Evolutionary conservation across 1,284 basidiomycete species (phyloP), one percentile per base, ranked within the genome.

Genomic region (Moesziomyces antarcticus): DNA sequence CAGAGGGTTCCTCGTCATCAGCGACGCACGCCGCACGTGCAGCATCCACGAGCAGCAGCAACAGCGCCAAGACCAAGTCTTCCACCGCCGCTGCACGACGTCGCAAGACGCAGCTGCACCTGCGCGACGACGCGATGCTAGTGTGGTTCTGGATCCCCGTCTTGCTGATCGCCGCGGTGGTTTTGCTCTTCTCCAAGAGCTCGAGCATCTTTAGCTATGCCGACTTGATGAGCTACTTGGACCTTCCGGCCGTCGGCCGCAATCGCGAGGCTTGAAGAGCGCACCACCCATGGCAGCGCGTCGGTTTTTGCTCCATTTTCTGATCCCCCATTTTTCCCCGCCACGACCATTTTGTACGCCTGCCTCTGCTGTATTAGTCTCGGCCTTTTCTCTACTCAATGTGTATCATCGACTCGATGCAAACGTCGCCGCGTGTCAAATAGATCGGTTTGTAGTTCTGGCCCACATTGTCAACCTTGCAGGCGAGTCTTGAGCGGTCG

Each of bases 71-170:
- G 52, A 40, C n/a, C 49, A 53, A 21, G 14, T 21, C 53, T 1
- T 47, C 51, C 41, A 60, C 52, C 8, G 43, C 56, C 21, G 60
- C 56, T n/a, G 55, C 56, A 7, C 59, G 66, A 33, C 66, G 66
- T 44, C 66, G 66, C 52, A 69, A 63, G 56, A 53, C 49, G 13
- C 66, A 69, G 47, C 46, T 63, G 21, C 58, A 61, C 21, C 49
- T 80, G 35, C 75, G 73, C 9, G 93, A 92, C 85, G 94, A 97
- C 84, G 90, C 90, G 49, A 97, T 97, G 94, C 88, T 97, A 50
- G 85, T 94, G 52, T 85, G 93, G 59, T 97, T 97, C 88, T 97
- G 94, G 94, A 88, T 97, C 75, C 94, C 94, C 3, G 92, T 95
- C 72, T 87, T 97, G 33, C 70, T 82, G 14, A 48, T 64, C 6